Percentiles rank a stretch among this genome's conserved stretches.
Conservation (phyloP, 805 yeast species). For the Pichia californica region DNA sequence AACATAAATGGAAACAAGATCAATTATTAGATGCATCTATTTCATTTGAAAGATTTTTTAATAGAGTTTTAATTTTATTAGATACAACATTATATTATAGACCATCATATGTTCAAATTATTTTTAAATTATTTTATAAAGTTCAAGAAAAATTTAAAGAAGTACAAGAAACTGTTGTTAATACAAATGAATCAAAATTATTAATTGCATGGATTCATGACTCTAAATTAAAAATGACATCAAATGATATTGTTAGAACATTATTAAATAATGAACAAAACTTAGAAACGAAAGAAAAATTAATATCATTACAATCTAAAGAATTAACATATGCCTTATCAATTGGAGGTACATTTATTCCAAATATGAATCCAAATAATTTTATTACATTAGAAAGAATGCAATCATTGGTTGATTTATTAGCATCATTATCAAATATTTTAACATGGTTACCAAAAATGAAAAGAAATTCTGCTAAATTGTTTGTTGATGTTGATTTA, state of each 20-base stretch:
- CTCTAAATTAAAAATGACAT: conserved; percentile 25
- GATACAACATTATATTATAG: conserved; percentile 58
- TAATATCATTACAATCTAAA: conserved; percentile 5
- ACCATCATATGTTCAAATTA: conserved; percentile 44
- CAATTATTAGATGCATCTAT: conserved; percentile 37
- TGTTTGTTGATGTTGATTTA: conserved; percentile 11
- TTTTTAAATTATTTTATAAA: conserved; percentile 36
- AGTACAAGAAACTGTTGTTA: conserved; percentile 16
- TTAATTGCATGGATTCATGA: conserved; percentile 32
- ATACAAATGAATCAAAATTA: conserved; percentile 23
- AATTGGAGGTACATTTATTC: conserved; percentile 3
- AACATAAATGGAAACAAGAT: conserved; percentile 25
- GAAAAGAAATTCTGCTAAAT: conserved; percentile 33
- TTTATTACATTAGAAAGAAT: conserved; percentile 34
- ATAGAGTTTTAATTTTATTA: conserved; percentile 42
- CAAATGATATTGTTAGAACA: conserved; percentile 26
- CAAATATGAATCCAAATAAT: conserved; percentile 10
- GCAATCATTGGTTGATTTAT: conserved; percentile 44
- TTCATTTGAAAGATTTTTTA: conserved; percentile 41
- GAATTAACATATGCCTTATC: conserved; percentile 9
- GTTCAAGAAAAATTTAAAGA: conserved; percentile 29
- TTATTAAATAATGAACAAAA: conserved; percentile 11
- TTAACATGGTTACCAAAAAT: conserved; percentile 53
- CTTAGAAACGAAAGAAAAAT: neutral
- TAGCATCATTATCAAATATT: conserved; percentile 51